A percentile compares a stretch with the other conserved stretches of the same genome.
Evolutionary conservation across 352 stramenopile genomes (phyloP).

Genomic region (Phytophthora palmivora): DNA sequence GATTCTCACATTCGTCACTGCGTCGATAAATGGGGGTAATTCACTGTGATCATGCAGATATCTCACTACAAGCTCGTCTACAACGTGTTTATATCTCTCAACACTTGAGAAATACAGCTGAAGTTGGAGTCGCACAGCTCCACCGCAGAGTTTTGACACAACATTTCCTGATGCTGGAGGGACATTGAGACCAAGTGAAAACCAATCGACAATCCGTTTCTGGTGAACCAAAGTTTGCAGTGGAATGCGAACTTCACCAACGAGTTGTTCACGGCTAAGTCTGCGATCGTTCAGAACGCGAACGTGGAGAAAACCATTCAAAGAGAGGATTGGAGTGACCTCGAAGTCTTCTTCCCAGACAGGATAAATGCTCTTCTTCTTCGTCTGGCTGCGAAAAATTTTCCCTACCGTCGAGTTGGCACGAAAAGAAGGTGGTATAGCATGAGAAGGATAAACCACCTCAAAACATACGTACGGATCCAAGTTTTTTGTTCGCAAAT

Average conservation of each 20-base stretch:
- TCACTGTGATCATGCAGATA: slow-evolving; percentile 61
- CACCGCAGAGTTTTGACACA: slow-evolving; percentile 43
- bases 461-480: slow-evolving; percentile 74
- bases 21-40: slow-evolving; percentile 68
- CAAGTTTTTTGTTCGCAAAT: slow-evolving; percentile 76
- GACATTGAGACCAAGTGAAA: slow-evolving; percentile 47
- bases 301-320: slow-evolving; percentile 71
- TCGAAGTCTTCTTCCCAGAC: slow-evolving; percentile 86
- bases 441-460: slow-evolving; percentile 62
- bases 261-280: slow-evolving; percentile 67
- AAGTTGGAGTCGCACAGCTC: slow-evolving; percentile 60
- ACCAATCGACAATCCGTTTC: slow-evolving; percentile 69
- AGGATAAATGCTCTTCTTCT: slow-evolving; percentile 80
- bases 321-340: slow-evolving; percentile 61
- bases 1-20: slow-evolving; percentile 27
- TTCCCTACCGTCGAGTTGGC: slow-evolving; percentile 14
- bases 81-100: slow-evolving; percentile 59
- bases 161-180: slow-evolving; percentile 17
- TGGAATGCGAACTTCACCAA: slow-evolving; percentile 73
- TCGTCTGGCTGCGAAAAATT: slow-evolving; percentile 63
- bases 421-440: slow-evolving; percentile 16
- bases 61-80: slow-evolving; percentile 70
- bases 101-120: slow-evolving; percentile 70
- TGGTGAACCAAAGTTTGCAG: slow-evolving; percentile 69
- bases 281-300: slow-evolving; percentile 78